Conservation (phyloP, 345 rosid genomes). For the Psidium guajava region DNA sequence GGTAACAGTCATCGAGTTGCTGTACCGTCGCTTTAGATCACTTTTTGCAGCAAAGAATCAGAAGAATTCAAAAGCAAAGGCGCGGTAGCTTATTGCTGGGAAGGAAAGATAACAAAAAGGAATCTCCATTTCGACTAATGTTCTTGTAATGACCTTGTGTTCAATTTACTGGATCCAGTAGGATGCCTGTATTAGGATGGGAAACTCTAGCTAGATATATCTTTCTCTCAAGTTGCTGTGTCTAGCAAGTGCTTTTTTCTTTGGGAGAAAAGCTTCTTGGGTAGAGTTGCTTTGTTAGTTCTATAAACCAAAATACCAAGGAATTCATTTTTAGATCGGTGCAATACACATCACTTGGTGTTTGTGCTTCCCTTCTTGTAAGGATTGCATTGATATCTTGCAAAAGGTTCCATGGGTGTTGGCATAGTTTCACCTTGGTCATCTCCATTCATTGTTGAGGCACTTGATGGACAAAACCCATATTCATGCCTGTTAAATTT, state of each 20-base stretch:
- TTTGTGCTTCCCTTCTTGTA: not conserved
- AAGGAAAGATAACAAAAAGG: not conserved
- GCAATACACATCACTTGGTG: not conserved
- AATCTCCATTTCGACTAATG: not conserved
- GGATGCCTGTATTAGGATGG: not conserved
- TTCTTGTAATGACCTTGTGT: not conserved
- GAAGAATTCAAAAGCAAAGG: not conserved
- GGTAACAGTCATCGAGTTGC: conserved; percentile 18
- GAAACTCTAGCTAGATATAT: not conserved
- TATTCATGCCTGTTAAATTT: not conserved
- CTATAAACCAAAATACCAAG: not conserved
- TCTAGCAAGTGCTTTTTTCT: not conserved
- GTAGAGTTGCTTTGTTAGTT: not conserved
- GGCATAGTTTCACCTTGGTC: not conserved
- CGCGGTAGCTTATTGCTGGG: not conserved
- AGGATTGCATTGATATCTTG: not conserved
- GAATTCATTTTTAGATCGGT: not conserved
- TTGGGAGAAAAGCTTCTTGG: not conserved
- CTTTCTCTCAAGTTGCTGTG: not conserved
- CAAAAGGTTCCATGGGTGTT: not conserved
- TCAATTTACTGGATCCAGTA: not conserved
- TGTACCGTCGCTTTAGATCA: not conserved
- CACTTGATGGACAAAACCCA: not conserved
- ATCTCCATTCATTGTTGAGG: not conserved
- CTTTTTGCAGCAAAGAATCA: not conserved